A percentile compares a stretch with the other conserved stretches of the same genome.
Evolutionary conservation across 1,284 basidiomycete species (phyloP).

Genomic region (Boletus subluridellus): DNA sequence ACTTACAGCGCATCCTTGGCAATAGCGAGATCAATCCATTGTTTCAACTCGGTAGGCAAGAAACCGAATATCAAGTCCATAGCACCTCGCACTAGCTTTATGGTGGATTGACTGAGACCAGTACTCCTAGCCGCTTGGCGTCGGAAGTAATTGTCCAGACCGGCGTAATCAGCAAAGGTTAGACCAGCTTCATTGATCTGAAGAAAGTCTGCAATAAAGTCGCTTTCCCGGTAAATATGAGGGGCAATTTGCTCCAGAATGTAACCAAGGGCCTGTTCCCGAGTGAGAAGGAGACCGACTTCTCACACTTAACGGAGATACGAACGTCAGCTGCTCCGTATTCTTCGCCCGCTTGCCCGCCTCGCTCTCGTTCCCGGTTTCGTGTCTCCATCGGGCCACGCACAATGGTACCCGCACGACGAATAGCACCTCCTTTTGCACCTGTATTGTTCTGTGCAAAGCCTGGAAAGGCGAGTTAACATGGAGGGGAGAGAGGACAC

Average conservation of each 20-base stretch:
- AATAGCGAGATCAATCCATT: slow-evolving; percentile 79
- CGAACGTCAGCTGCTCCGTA: slow-evolving; percentile 66
- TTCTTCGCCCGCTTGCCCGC: slow-evolving; percentile 61
- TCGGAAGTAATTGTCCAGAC: slow-evolving; percentile 90
- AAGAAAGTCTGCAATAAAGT: slow-evolving; percentile 88
- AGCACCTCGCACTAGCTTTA: slow-evolving; percentile 79
- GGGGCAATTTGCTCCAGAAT: slow-evolving; percentile 77
- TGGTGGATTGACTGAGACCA: slow-evolving; percentile 64
- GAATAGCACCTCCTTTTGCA: slow-evolving; percentile 52
- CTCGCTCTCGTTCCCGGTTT: slow-evolving; percentile 60
- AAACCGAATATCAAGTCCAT: slow-evolving; percentile 97
- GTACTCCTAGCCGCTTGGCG: slow-evolving; percentile 79
- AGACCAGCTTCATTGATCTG: slow-evolving; percentile 85
- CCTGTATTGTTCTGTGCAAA: slow-evolving; percentile 39
- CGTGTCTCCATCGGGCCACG: slow-evolving; percentile 64
- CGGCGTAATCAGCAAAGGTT: slow-evolving; percentile 96
- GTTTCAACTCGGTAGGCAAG: slow-evolving; percentile 77
- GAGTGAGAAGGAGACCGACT: slow-evolving; percentile 4
- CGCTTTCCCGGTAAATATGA: slow-evolving; percentile 78
- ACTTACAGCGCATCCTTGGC: slow-evolving; percentile 77
- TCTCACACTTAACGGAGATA: slow-evolving; percentile 2
- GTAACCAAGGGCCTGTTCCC: slow-evolving; percentile 71
- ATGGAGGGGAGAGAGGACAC: not conserved
- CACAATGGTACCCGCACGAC: slow-evolving; percentile 73
- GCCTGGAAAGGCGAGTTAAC: slow-evolving; percentile 34